A percentile compares a stretch with the other conserved stretches of the same genome.
Evolutionary conservation across 176 grass and related monocot species (phyloP).

Genomic region (Metroxylon sagu): DNA sequence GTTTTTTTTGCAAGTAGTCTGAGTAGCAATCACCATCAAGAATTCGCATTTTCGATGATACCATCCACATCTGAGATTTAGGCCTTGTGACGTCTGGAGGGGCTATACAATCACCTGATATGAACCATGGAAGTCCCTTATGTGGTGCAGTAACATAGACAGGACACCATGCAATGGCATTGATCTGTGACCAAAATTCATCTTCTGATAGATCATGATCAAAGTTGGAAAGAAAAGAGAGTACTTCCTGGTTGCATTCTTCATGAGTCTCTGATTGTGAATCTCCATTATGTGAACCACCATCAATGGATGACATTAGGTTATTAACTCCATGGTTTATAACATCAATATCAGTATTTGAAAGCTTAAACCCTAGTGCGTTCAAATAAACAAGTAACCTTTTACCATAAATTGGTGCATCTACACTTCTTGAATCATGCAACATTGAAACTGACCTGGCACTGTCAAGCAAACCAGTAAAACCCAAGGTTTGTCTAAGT

Average conservation of each 20-base stretch:
- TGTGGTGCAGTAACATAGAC: slow-evolving; percentile 56
- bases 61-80: slow-evolving; percentile 85
- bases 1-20: slow-evolving; percentile 74
- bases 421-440: slow-evolving; percentile 45
- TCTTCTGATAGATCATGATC: slow-evolving; percentile 71
- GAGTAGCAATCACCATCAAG: slow-evolving; percentile 72
- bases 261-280: slow-evolving; percentile 28
- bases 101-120: slow-evolving; percentile 63
- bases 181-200: slow-evolving; percentile 82
- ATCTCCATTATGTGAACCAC: slow-evolving; percentile 10
- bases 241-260: slow-evolving; percentile 25
- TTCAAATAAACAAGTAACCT: slow-evolving; percentile 69
- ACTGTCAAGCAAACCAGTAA: slow-evolving; percentile 76
- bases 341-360: slow-evolving; percentile 32
- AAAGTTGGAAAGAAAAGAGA: slow-evolving; percentile 57
- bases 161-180: slow-evolving; percentile 78
- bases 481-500: slow-evolving; percentile 70
- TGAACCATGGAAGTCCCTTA: slow-evolving; percentile 75
- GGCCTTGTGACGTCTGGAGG: slow-evolving; percentile 68
- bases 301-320: slow-evolving; percentile 24
- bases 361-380: slow-evolving; percentile 50
- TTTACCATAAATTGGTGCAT: slow-evolving; percentile 41
- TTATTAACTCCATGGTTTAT: slow-evolving; percentile 14
- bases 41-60: slow-evolving; percentile 79
- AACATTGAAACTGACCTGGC: slow-evolving; percentile 69